Evolutionary conservation across 2,329 filamentous ascomycete species (phyloP).

Genomic region (Colletotrichum melonis): DNA sequence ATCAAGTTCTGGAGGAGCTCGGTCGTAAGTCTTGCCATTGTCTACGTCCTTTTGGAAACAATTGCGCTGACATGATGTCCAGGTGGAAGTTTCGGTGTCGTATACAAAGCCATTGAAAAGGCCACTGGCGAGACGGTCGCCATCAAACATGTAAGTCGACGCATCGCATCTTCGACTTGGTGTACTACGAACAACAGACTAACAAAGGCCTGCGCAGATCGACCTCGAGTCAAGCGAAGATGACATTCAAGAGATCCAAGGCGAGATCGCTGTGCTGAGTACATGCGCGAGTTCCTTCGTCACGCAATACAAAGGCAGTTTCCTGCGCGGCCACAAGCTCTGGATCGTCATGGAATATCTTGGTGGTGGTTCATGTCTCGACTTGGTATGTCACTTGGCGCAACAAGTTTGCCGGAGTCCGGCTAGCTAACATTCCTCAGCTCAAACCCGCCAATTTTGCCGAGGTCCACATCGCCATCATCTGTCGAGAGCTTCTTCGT

Average conservation of each 20-base stretch:
- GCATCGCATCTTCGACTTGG: neutral
- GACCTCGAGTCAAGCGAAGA: slow-evolving; percentile 99
- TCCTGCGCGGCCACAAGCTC: slow-evolving; percentile 94
- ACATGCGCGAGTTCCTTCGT: slow-evolving; percentile 95
- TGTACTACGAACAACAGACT: neutral
- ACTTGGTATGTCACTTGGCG: slow-evolving; percentile 74
- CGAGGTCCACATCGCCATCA: slow-evolving; percentile 92
- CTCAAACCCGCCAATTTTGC: slow-evolving; percentile 90
- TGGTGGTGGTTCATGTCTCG: slow-evolving; percentile 93
- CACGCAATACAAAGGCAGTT: slow-evolving; percentile 96
- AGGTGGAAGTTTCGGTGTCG: slow-evolving; percentile 96
- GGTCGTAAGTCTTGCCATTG: slow-evolving; percentile 74
- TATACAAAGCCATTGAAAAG: slow-evolving; percentile 96
- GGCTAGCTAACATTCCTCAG: slow-evolving; percentile 59
- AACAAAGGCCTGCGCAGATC: slow-evolving; percentile 69
- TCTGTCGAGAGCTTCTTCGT: slow-evolving; percentile 89
- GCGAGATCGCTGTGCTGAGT: slow-evolving; percentile 94
- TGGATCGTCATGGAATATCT: slow-evolving; percentile 99
- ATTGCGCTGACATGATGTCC: slow-evolving; percentile 33
- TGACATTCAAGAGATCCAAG: slow-evolving; percentile 97
- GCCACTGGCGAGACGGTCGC: slow-evolving; percentile 92
- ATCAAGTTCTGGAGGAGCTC: slow-evolving; percentile 95
- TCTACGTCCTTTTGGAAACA: neutral
- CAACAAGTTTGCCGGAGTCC: slow-evolving; percentile 26
- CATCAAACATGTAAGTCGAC: slow-evolving; percentile 86